Evolutionary conservation across 2,329 filamentous ascomycete species (phyloP).

Genomic region (Ophiosphaerella herpotricha): DNA sequence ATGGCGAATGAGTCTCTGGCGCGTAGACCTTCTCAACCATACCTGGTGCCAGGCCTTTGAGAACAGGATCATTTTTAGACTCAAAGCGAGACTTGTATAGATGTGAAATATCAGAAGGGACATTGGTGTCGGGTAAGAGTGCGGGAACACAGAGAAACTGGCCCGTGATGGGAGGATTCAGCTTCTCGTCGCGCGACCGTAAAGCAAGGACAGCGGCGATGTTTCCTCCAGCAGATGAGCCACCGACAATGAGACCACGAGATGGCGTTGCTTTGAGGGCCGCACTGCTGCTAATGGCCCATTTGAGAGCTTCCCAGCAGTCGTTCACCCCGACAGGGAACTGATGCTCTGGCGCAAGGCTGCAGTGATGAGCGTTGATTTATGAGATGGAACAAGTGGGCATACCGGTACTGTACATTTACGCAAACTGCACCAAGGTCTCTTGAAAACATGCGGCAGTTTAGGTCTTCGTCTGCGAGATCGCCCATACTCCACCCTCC

Average conservation of each 20-base stretch:
- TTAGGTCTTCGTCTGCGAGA: conserved; percentile 49
- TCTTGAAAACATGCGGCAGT: conserved; percentile 47
- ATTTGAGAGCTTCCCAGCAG: conserved; percentile 52
- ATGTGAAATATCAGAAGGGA: conserved; percentile 47
- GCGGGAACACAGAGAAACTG: conserved; percentile 54
- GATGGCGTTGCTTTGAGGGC: conserved; percentile 48
- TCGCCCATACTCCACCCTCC: conserved; percentile 54
- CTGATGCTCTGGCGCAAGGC: conserved; percentile 56
- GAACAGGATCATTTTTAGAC: conserved; percentile 26
- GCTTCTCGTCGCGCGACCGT: conserved; percentile 47
- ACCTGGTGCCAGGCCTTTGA: conserved; percentile 17
- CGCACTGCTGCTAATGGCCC: conserved; percentile 42
- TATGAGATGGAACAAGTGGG: not conserved
- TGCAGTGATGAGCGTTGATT: conserved; percentile 18
- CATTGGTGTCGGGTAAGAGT: conserved; percentile 47
- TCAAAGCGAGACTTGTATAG: conserved; percentile 48
- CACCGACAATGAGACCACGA: conserved; percentile 57
- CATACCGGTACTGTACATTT: conserved; percentile 56
- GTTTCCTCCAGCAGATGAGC: conserved; percentile 59
- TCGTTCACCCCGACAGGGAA: conserved; percentile 58
- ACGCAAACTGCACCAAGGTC: conserved; percentile 50
- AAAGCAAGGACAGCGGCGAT: conserved; percentile 56
- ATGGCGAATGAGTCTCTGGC: conserved; percentile 31
- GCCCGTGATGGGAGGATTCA: conserved; percentile 52
- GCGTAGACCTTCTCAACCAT: conserved; percentile 26